Base-by-base conservation (phyloP, 768 basidiomycete species). In the Leucosporidium scottii region DNA sequence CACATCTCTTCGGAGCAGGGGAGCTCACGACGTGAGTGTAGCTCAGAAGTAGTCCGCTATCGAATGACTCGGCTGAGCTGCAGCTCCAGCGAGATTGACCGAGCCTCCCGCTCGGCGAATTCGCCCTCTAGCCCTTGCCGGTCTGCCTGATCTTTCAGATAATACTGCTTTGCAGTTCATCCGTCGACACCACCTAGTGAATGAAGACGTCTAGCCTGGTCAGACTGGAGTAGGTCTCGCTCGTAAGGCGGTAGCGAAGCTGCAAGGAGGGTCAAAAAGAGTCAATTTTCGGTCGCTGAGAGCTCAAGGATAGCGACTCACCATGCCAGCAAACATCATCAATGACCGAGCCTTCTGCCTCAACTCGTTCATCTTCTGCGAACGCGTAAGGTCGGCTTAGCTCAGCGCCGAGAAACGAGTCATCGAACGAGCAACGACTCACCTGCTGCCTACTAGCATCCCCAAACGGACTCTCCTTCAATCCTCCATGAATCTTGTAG, bases 201-300 rank as follows among this genome's bases (percentile, higher is more conserved):
- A 75, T 20, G 62, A 67, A 73, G n/a, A 93, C 90, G 72, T 93
- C 91, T 70, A 91, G 75, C 66, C 90, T 82, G 18, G 90, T 89
- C 63, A 94, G 81, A 77, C 93, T 90, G 39, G 87, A 87, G 79
- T 93, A 92, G 67, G 92, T 87, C 76, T 94, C 91, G 27, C 88
- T 86, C 39, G 88, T 88, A 85, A 96, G 87, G 67, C 91, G 84
- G 77, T 93, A 93, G 74, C 90, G 88, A 64, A 93, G 80, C 69
- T 71, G 66, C 21, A n/a, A 4, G 34, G 5, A 21, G 28, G 27
- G 2, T n/a, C 31, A 23, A 18, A 23, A 1, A 55, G 4, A 7
- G 31, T 27, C 23, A 23, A 30, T 21, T 56, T 23, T 56, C 27
- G 25, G 54, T 30, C n/a, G 20, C 54, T 13, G 27, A 90, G 87